These are phyloP conservation scores for Moringa oleifera DNA, from an alignment of 345 rosid species.

Conservation along the genomic window DNA sequence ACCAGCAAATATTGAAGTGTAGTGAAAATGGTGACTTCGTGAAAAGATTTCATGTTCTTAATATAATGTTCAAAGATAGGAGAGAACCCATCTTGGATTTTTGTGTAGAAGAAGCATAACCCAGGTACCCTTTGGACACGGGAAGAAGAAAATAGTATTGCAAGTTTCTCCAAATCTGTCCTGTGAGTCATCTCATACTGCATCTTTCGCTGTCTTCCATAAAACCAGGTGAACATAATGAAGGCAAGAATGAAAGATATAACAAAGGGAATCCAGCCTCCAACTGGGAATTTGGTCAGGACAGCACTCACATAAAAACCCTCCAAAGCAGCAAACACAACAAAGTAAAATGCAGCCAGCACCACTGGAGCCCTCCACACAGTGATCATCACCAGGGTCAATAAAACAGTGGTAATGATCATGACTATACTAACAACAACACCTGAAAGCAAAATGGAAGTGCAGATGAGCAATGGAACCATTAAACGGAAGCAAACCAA, in stretches of 20 bases:
- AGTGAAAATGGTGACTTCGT: constrained; percentile 52
- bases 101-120: constrained; percentile 64
- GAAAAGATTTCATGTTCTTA: constrained; percentile 65
- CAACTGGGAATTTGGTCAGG: constrained; percentile 44
- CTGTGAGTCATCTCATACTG: constrained; percentile 50
- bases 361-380: constrained; percentile 47
- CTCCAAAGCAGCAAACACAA: constrained; percentile 49
- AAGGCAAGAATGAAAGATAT: constrained; percentile 54
- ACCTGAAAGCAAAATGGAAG: constrained; percentile 35
- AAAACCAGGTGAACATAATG: constrained; percentile 69
- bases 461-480: no score
- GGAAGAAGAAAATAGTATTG: constrained; percentile 33
- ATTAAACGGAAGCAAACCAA: no score
- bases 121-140: constrained; percentile 55
- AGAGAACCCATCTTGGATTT: constrained; percentile 58
- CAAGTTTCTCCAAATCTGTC: constrained; percentile 39
- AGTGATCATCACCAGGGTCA: constrained; percentile 58
- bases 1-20: constrained; percentile 48
- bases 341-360: constrained; percentile 42
- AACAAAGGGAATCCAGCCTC: constrained; percentile 79
- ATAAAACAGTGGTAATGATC: constrained; percentile 57
- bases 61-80: constrained; percentile 55
- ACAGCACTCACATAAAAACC: constrained; percentile 60
- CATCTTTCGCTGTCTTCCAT: constrained; percentile 64
- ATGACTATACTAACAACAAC: constrained; percentile 65